Evolutionary conservation across 2,329 filamentous ascomycete genomes (phyloP), one percentile per base, ranked within the genome.

Genomic region (Torrubiellomyces zombiae): DNA sequence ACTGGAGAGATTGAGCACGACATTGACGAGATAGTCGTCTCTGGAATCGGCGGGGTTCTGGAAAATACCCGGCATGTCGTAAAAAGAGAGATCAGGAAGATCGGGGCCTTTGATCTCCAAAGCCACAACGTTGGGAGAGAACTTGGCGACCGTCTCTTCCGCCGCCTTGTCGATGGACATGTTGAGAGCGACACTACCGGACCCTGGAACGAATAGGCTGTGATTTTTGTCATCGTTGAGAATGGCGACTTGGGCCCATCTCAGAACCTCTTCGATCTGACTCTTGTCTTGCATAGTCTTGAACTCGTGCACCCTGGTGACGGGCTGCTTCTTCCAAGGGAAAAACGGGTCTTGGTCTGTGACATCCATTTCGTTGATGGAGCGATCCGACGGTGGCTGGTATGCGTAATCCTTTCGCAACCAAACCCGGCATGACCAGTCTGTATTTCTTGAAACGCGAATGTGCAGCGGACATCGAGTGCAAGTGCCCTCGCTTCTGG

Each of bases 11-110:
- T 77, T 76, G 25, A 71, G 60, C 0, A 92, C 76, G 0, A 89
- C 68, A 0, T 62, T 56, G 9, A 85, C 75, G 0, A 86, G 54
- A 28, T 78, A 78, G 7, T 65, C 58, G 10, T 85, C 71, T 3
- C 67, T 56, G 6, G 64, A 63, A 6, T 70, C 58, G 2, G 70
- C 67, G 0, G 74, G 63, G 6, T 75, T 75, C 12, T 72, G 69
- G 32, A 92, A 86, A 0, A 91, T 70, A 0, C 83, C 83, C 0
- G 83, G 83, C 1, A 93, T 59, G 32, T 93, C 83, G 32, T 80
- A 86, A 38, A 93, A 91, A 0, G 75, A 81, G 0, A 93, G 45
- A 5, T 80, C 71, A 0, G 80, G 75, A 0, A 86, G 60, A 0
- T 58, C 60, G 0, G 77, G 76, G 0, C 75, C 76, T 0, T 69